Base-by-base conservation (phyloP, 2,329 filamentous ascomycete genomes). In the Chaetomium olivaceum region DNA sequence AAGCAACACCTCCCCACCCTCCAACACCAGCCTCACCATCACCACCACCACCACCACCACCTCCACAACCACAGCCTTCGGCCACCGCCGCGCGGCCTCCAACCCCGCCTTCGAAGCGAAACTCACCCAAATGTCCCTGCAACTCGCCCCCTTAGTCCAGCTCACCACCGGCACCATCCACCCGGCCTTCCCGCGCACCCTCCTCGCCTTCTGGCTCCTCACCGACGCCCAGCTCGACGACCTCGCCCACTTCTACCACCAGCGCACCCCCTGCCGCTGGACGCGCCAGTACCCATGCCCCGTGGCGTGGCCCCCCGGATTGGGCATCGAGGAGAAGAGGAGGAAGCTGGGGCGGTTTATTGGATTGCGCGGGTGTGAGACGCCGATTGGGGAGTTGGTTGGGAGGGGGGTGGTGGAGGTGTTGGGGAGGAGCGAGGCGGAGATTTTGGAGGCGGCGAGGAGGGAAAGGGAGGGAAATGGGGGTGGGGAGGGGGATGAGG, bases 321-420 rank as follows among this genome's bases (percentile, higher is more conserved):
- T 87, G 66, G 77, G 80, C 2, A 75, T 88, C 29, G 85, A 88
- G 75, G 83, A 93, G 74, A 93, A 93, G 81, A 82, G 90, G 68
- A 80, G 89, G 68, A 87, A 88, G 77, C 86, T 92, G 74, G 90
- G 90, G 55, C 81, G 85, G 70, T 93, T 93, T 70, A 91, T 92
- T 74, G 90, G 90, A 14, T 79, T 93, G 64, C 79, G 86, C 59
- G 89, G 88, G 1, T 82, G 80, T 68, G 78, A 82, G 48, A 75
- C 74, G 21, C 80, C 80, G n/a, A 12, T 21, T 16, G 58, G 19
- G 36, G 31, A 21, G 11, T 12, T 36, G 8, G 27, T 63, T 6
- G 52, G 19, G 1, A 29, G 16, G 14, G 63, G 55, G 39, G 62
- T 64, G 21, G 54, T 11, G 43, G 33, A 23, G 29, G 54, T 52